These are phyloP conservation scores for sorghum (Sorghum bicolor) DNA, from an alignment of 176 grass and related monocot genomes.

Conservation along the genomic window Sorghum_bicolor_NCBIv3 NC_012870.2:18900001-18900500, in stretches of 20 bases:
- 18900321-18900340: not conserved
- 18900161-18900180: not conserved
- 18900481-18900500: not conserved
- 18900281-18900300: not conserved
- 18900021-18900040: not conserved
- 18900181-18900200: not conserved
- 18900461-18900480: too few species aligned
- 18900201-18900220: not conserved
- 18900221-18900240: not conserved
- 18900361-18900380: not conserved
- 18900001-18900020: not conserved
- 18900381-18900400: not conserved
- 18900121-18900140: not conserved
- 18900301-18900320: not conserved
- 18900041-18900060: not conserved
- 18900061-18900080: not conserved
- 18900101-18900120: not conserved
- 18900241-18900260: not conserved
- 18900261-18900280: not conserved
- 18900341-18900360: not conserved
- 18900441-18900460: not conserved
- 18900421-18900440: not conserved
- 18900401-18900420: not conserved
- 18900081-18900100: not conserved
- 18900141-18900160: not conserved